Conservation (phyloP, 2,329 filamentous ascomycete genomes). For the Ophiostoma sp. region DNA sequence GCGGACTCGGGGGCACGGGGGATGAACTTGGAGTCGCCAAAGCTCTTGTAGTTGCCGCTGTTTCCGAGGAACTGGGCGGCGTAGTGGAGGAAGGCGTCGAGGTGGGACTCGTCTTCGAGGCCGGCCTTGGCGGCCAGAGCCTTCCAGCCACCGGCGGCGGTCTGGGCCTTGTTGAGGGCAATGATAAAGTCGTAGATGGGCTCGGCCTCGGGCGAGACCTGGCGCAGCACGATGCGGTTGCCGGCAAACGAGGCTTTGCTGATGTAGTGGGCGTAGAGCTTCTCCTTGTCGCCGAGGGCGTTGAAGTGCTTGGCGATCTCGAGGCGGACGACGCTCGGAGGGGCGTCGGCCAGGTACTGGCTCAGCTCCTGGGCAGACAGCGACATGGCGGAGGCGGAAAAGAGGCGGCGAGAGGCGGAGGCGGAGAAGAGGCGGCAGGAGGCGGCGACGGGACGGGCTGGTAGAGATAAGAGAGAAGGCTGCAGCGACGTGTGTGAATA, state of each 20-base stretch:
- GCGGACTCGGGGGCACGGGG: conserved; percentile 61
- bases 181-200: conserved; percentile 77
- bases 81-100: conserved; percentile 69
- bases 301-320: conserved; percentile 93
- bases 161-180: conserved; percentile 60
- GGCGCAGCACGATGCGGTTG: conserved; percentile 70
- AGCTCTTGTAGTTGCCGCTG: conserved; percentile 79
- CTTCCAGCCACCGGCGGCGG: conserved; percentile 65
- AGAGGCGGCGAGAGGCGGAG: conserved; percentile 10
- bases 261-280: conserved; percentile 87
- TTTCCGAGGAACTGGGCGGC: conserved; percentile 74
- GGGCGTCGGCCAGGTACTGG: conserved; percentile 86
- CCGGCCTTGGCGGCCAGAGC: conserved; percentile 58
- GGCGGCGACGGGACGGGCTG: not conserved
- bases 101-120: conserved; percentile 56
- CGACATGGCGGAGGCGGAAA: conserved; percentile 32
- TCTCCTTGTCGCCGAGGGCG: conserved; percentile 66
- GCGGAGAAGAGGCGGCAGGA: not conserved
- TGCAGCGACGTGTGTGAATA: not conserved
- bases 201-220: conserved; percentile 77
- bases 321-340: conserved; percentile 79
- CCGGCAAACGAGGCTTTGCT: conserved; percentile 76
- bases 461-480: not conserved
- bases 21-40: conserved; percentile 79
- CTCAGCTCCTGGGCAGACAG: conserved; percentile 58